Base-by-base conservation (phyloP, 192 early-diverging fungal genomes). In the Backusella morwellensis region DNA sequence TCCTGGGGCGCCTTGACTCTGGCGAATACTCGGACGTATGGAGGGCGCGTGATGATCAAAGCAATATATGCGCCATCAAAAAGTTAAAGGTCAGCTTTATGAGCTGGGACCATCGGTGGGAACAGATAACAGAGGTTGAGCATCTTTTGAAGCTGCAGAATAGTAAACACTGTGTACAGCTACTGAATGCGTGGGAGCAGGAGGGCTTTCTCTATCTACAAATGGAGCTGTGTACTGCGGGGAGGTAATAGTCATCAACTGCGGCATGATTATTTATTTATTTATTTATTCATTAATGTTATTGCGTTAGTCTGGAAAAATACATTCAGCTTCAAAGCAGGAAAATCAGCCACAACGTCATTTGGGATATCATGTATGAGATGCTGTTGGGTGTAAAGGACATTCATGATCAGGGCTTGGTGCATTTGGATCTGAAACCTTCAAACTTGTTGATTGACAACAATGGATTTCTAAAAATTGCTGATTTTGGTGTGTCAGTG, bases 371-470 rank as follows among this genome's bases (percentile, higher is more conserved):
- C 32, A 79, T 94, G 21, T 80, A 80, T 21, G 90, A 91, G 36
- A 74, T 95, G 17, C 82, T 84, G 42, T 59, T 92, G 82, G 94
- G 94, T 0, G 47, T 98, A 29, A 75, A 85, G 9, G 89, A 88
- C 40, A 90, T 98, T 50, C 96, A 97, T 78, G 82, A 86, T 66
- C 80, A 79, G 35, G 82, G 85, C 56, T 77, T 97, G 12, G 87
- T 92, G n/a, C 97, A 98, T 84, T 80, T 97, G 73, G 96, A 97
- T 81, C 77, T 98, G 73, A 98, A 97, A 77, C 96, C 96, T 0
- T 91, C 87, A 19, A 97, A 97, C 84, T 90, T 98, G 32, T 82
- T 97, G 56, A 89, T 97, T 52, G 78, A 86, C 6, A 70, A 83
- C 52, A 81, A 89, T 47, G 91, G 92, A 32, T 78, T 81, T 42